Percentiles rank a stretch among this genome's conserved stretches.
Evolutionary conservation across 345 rosid species (phyloP).

Genomic region (Eucalyptus victrix): DNA sequence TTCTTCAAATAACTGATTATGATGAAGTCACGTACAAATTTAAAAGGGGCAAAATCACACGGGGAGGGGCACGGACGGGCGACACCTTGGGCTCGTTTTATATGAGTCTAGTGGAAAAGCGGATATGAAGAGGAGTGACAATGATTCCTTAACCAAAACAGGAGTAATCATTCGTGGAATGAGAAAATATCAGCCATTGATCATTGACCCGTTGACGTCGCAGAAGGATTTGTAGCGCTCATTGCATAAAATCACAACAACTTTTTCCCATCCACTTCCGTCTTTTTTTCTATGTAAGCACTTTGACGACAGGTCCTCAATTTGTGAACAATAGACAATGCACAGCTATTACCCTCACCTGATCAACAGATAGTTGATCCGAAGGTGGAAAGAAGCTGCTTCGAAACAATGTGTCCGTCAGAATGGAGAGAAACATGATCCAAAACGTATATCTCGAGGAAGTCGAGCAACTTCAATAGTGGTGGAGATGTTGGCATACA

Average conservation of each 20-base stretch:
- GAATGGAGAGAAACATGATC: not conserved
- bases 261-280: rapidly evolving
- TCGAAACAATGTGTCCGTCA: not conserved
- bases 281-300: too few relatives aligned
- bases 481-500: not conserved
- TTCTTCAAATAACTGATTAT: not conserved
- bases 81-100: not conserved
- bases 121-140: not conserved
- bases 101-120: not conserved
- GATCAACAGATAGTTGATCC: rapidly evolving
- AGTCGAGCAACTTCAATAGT: not conserved
- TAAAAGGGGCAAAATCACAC: not conserved
- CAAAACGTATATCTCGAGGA: not conserved
- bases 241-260: not conserved
- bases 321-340: too few relatives aligned
- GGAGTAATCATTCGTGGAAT: not conserved
- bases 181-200: not conserved
- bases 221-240: not conserved
- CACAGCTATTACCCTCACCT: too few relatives aligned
- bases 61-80: not conserved
- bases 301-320: too few relatives aligned
- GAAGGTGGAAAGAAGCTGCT: not conserved
- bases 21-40: not conserved
- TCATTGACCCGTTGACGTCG: not conserved
- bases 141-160: not conserved